Base-by-base conservation (phyloP, 2,329 filamentous ascomycete genomes). In the Cladosporium sp. region DNA sequence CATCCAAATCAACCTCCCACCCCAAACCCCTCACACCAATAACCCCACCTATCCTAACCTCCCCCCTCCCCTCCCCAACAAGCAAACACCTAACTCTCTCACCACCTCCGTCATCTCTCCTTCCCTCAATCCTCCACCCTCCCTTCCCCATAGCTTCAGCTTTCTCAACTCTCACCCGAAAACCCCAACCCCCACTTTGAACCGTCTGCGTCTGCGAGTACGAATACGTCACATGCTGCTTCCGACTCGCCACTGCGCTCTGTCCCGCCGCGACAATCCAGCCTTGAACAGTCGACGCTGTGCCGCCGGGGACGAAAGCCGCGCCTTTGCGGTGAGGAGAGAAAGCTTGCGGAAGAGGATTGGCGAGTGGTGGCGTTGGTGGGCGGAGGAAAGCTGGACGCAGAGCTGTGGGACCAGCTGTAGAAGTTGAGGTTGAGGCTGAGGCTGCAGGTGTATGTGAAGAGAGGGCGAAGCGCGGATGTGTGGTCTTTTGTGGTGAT, bases 331-430 rank as follows among this genome's bases (percentile, higher is more conserved):
- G 73, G 47, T 78, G 77, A 1, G 81, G 81, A 0, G 80, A 82
- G 66, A 83, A 83, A 37, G 77, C 73, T 39, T 81, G 77, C 0
- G 80, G 80, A 0, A 80, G 68, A 0, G 78, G 78, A 4, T 69
- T 68, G 13, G 60, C 47, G 12, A 44, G 62, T 2, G 70, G 68
- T 12, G 66, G 68, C 3, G 70, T 65, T 12, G 68, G 68, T 3
- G 62, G 45, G 20, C 17, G 49, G 40, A 39, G 44, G 45, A 39
- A 35, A 10, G 45, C 61, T 58, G 50, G 55, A 59, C 19, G 44
- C 13, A 25, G 24, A 15, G 28, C 44, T 22, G 37, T n/a, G 4
- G 35, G n/a, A 3, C 22, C 49, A 10, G 49, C 36, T 15, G 50
- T 42, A 13, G 36, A 42, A 12, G 37, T 34, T 34, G 50, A 42